Evolutionary conservation across 2,329 filamentous ascomycete genomes (phyloP).

Genomic region (Calonectria leucothoes): DNA sequence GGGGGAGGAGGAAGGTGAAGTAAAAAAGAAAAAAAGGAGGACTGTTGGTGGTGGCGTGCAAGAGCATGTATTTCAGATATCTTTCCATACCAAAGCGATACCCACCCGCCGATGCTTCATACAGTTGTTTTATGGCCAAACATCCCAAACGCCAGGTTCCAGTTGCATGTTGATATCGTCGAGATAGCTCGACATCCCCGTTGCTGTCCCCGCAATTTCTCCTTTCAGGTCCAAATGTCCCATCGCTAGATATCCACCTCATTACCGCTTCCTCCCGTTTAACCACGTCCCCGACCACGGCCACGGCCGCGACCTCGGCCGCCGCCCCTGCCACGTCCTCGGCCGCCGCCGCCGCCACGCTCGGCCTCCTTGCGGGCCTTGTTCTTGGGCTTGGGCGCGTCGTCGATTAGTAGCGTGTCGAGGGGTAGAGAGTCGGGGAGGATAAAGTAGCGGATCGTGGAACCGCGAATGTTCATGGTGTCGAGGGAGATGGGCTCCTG

Average conservation of each 20-base stretch:
- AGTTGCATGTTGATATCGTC: conserved; percentile 44
- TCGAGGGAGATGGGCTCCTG: conserved; percentile 91
- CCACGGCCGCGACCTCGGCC: conserved; percentile 66
- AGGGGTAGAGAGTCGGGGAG: conserved; percentile 95
- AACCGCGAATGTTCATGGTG: conserved; percentile 96
- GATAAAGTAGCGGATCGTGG: conserved; percentile 96
- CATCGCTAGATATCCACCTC: conserved; percentile 13
- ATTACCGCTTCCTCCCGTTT: background rate
- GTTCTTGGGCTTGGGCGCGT: conserved; percentile 98
- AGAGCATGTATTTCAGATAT: conserved; percentile 46
- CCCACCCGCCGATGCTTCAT: conserved; percentile 43
- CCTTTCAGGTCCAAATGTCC: conserved; percentile 24
- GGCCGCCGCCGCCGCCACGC: conserved; percentile 64
- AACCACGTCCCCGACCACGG: conserved; percentile 52
- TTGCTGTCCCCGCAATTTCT: conserved; percentile 23
- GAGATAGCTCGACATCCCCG: conserved; percentile 34
- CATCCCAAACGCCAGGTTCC: conserved; percentile 50
- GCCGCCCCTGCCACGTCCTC: conserved; percentile 64
- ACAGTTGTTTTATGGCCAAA: conserved; percentile 45
- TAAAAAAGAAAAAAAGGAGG: background rate
- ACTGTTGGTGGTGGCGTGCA: conserved; percentile 32
- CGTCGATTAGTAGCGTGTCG: conserved; percentile 95
- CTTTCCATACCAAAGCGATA: conserved; percentile 45
- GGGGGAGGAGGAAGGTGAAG: background rate
- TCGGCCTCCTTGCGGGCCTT: conserved; percentile 95